These are phyloP conservation scores for Malus asiatica DNA, from an alignment of 306 rosid species.

Conservation along the genomic window DNA sequence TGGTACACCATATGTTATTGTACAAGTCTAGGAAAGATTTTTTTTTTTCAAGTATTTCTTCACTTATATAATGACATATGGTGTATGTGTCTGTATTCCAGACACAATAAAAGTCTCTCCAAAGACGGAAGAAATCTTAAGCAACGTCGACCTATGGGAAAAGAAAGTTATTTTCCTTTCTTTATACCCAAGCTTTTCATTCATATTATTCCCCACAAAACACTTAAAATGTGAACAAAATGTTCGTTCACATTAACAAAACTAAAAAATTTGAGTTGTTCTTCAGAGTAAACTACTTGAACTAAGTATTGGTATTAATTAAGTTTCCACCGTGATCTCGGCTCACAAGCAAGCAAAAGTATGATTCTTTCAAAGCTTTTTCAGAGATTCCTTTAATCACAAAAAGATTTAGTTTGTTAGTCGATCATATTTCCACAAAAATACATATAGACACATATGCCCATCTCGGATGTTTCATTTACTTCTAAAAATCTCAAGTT, in stretches of 20 bases:
- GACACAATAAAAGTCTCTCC: no score
- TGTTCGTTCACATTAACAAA: not conserved
- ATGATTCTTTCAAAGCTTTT: constrained; percentile 6
- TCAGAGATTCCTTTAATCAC: not conserved
- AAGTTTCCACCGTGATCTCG: not conserved
- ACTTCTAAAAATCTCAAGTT: no score
- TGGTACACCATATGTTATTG: no score
- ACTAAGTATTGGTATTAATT: not conserved
- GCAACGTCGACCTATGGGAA: not conserved
- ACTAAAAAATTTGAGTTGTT: no score
- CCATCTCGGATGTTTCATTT: no score
- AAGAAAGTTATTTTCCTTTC: not conserved
- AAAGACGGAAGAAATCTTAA: not conserved
- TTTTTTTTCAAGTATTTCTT: no score
- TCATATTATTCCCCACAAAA: not conserved
- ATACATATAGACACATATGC: not conserved
- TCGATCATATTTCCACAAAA: not conserved
- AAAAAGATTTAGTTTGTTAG: not conserved
- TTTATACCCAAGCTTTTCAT: not conserved
- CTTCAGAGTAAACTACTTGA: no score
- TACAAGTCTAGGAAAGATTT: no score
- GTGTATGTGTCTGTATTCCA: no score
- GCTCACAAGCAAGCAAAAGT: not conserved
- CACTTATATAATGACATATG: no score
- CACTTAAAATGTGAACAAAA: not conserved